These are phyloP conservation scores for Dillenia turbinata DNA, from an alignment of 164 flowering plant species.

Conservation along the genomic window DNA sequence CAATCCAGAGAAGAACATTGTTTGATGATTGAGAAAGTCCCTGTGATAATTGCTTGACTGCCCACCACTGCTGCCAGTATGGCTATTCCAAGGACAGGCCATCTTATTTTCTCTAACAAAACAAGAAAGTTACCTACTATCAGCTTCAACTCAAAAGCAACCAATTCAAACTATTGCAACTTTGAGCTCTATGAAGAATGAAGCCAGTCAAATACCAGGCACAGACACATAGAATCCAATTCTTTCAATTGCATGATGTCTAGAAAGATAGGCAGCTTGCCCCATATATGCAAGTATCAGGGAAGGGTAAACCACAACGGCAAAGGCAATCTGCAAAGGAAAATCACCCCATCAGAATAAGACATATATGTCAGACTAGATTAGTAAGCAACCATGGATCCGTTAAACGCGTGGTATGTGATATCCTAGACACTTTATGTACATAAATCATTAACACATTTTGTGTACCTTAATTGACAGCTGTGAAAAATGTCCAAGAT, in stretches of 20 bases:
- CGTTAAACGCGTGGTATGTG: too few relatives aligned
- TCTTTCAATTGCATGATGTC: not conserved
- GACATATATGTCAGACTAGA: not conserved
- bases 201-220: constrained; percentile 42
- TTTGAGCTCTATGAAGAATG: too few relatives aligned
- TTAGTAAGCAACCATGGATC: not conserved
- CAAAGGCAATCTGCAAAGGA: constrained; percentile 65
- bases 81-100: constrained; percentile 64
- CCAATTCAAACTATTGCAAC: not conserved
- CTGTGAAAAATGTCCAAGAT: constrained; percentile 90
- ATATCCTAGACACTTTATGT: too few relatives aligned
- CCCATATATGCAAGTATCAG: constrained; percentile 83
- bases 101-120: constrained; percentile 43
- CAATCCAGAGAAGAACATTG: constrained; percentile 65
- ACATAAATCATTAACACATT: too few relatives aligned
- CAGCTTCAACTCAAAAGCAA: not conserved
- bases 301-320: constrained; percentile 67
- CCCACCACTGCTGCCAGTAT: constrained; percentile 69
- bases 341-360: not conserved
- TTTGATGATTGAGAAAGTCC: constrained; percentile 73
- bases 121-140: not conserved
- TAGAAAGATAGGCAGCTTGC: constrained; percentile 88
- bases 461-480: constrained; percentile 66
- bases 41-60: constrained; percentile 75
- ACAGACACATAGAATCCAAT: constrained; percentile 31